phyloP scores from a whole-genome alignment of 345 rosid species.

The Moringa oleifera region DNA sequence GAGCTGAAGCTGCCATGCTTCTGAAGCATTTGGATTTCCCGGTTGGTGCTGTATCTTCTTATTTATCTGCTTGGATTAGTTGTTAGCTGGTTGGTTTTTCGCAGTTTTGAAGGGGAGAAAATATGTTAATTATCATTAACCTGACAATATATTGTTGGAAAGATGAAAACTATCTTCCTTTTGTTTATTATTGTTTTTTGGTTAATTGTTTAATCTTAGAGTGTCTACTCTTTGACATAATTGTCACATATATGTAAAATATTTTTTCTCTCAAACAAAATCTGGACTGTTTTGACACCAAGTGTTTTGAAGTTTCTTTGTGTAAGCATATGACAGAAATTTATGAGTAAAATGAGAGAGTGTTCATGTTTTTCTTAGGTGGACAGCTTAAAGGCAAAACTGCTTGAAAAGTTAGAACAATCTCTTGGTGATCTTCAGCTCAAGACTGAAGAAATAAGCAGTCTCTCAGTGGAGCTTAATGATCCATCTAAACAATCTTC shows the following conservation, averaged over 20 bases:
- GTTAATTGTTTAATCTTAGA: too few species aligned
- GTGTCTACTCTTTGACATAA: not conserved
- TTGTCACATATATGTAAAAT: not conserved
- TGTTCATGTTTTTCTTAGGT: constrained; percentile 46
- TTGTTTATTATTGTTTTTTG: not conserved
- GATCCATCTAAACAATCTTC: constrained; percentile 38
- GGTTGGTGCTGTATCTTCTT: constrained; percentile 47
- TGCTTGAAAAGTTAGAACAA: constrained; percentile 88
- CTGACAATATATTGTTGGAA: not conserved
- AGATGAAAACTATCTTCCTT: too few species aligned
- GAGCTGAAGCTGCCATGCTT: constrained; percentile 98
- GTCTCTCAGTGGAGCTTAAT: constrained; percentile 30
- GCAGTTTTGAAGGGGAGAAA: not conserved
- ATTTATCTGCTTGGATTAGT: constrained; percentile 10
- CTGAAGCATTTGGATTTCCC: constrained; percentile 92
- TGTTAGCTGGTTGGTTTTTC: not conserved
- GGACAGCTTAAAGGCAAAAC: constrained; percentile 72
- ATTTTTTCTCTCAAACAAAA: too few species aligned
- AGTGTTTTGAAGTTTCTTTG: not conserved
- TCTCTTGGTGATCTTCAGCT: constrained; percentile 74
- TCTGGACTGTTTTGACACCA: not conserved
- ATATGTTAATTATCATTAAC: not conserved
- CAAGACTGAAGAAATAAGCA: constrained; percentile 39
- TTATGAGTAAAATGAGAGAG: constrained; percentile 7
- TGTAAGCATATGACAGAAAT: not conserved